Conservation (phyloP, 2,329 filamentous ascomycete species). For the Chaetomium globosum region DNA sequence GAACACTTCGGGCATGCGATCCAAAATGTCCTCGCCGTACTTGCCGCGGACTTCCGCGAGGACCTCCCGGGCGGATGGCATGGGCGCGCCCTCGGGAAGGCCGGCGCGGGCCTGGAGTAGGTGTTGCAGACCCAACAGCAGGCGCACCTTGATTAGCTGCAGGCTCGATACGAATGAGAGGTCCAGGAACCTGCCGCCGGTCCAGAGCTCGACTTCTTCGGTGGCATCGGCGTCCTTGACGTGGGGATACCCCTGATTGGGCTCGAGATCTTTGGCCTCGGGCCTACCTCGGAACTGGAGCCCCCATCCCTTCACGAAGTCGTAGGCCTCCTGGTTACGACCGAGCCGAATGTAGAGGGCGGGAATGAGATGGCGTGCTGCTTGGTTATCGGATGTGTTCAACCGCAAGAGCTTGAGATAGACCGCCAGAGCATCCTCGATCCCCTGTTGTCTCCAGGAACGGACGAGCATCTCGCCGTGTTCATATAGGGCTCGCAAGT, state of each 20-base stretch:
- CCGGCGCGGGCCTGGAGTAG: not conserved
- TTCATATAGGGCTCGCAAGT: conserved; percentile 38
- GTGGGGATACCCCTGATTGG: conserved; percentile 41
- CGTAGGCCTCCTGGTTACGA: conserved; percentile 55
- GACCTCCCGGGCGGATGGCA: not conserved
- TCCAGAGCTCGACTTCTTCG: conserved; percentile 39
- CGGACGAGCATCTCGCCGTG: conserved; percentile 42
- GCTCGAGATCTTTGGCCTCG: conserved; percentile 45
- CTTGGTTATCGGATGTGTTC: conserved; percentile 50
- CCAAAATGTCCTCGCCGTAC: conserved; percentile 8
- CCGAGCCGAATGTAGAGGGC: conserved; percentile 49
- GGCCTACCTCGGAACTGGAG: conserved; percentile 34
- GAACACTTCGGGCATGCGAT: not conserved
- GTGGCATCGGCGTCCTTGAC: conserved; percentile 47
- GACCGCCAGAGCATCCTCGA: conserved; percentile 46
- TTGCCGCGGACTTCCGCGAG: not conserved
- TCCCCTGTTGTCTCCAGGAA: conserved; percentile 42
- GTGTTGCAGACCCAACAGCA: conserved; percentile 1
- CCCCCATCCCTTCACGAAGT: conserved; percentile 51
- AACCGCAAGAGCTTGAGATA: conserved; percentile 50
- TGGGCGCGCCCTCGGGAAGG: not conserved
- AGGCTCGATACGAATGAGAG: conserved; percentile 8
- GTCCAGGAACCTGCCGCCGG: not conserved
- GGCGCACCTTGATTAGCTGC: conserved; percentile 22
- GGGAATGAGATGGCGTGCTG: conserved; percentile 47